Evolutionary conservation across 2,329 filamentous ascomycete species (phyloP).

Genomic region (Chrysosphaeria jannelii): DNA sequence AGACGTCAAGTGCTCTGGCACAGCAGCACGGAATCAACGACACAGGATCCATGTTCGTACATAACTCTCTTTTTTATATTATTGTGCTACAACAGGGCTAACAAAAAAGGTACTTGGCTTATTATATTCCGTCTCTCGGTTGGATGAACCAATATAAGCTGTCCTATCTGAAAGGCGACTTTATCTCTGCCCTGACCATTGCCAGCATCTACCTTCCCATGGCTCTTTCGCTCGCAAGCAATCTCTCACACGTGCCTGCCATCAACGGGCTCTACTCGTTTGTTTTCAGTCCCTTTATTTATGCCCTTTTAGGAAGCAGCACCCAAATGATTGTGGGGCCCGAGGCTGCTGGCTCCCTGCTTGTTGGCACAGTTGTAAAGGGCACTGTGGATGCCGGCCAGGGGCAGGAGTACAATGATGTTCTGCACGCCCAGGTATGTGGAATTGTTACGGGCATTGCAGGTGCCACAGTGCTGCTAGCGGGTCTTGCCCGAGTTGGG

Average conservation of each 20-base stretch:
- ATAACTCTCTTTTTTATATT: slow-evolving; percentile 13
- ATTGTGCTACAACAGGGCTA: background rate
- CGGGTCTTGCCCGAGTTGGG: slow-evolving; percentile 58
- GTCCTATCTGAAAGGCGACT: slow-evolving; percentile 57
- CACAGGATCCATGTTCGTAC: slow-evolving; percentile 43
- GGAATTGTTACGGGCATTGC: slow-evolving; percentile 72
- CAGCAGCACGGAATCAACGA: slow-evolving; percentile 45
- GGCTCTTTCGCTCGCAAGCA: slow-evolving; percentile 75
- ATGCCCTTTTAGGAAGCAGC: slow-evolving; percentile 71
- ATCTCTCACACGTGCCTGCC: slow-evolving; percentile 72
- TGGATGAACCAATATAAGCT: slow-evolving; percentile 75
- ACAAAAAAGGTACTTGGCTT: slow-evolving; percentile 43
- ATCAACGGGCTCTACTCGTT: slow-evolving; percentile 89
- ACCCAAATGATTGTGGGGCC: slow-evolving; percentile 85
- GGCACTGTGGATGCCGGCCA: slow-evolving; percentile 39
- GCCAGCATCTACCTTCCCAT: slow-evolving; percentile 97
- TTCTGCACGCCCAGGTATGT: slow-evolving; percentile 50
- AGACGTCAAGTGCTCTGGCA: slow-evolving; percentile 40
- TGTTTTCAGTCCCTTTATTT: slow-evolving; percentile 72
- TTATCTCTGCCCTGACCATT: slow-evolving; percentile 75
- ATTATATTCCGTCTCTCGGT: slow-evolving; percentile 73
- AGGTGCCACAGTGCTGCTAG: slow-evolving; percentile 63
- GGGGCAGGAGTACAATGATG: slow-evolving; percentile 29
- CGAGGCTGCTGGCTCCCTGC: slow-evolving; percentile 72
- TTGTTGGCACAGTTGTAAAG: slow-evolving; percentile 68